Evolutionary conservation across 2,329 filamentous ascomycete genomes (phyloP), one percentile per base, ranked within the genome.

Genomic region (Colletotrichum tamarilloi): DNA sequence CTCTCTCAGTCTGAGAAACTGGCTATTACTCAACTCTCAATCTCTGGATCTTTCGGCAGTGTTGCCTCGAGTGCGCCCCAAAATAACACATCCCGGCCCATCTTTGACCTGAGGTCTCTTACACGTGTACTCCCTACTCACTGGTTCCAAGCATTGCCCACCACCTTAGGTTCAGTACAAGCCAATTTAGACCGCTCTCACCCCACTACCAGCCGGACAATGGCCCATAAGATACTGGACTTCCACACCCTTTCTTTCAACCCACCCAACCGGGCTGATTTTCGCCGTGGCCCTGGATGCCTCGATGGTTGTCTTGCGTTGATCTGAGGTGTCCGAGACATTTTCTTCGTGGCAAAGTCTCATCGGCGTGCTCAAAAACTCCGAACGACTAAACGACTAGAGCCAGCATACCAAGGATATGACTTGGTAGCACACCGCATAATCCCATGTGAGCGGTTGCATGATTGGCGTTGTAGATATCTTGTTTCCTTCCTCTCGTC

Each of bases 291-390:
- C 19, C 46, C 60, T 24, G 58, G 46, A 42, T 52, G 35, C 65
- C 67, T 60, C 32, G 71, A 52, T 73, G 35, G 8, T 35, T 66
- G 67, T 62, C 60, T 70, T 65, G 67, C 16, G 46, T 42, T 38
- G 62, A 62, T 66, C 67, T 73, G 71, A 71, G 71, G 42, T 62
- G 46, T 65, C 55, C 60, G 46, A 70, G 67, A 73, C 71, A 59
- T 24, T 14, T 14, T 42, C 32, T 46, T 42, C 67, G 30, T 35
- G 38, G 46, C 49, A 16, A 32, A 38, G 19, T 56, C 16, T 52
- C 49, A 35, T n/a, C 56, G 32, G 63, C 57, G 16, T 19, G 19
- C 19, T 64, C n/a, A 38, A 53, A 24, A 46, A 32, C 42, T n/a
- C 52, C 49, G 22, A 26, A 52, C 16, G 42, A 26, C 30, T 55